These are phyloP conservation scores for Fusarium nelsonii DNA, from an alignment of 2,329 filamentous ascomycete species.

Conservation along the genomic window DNA sequence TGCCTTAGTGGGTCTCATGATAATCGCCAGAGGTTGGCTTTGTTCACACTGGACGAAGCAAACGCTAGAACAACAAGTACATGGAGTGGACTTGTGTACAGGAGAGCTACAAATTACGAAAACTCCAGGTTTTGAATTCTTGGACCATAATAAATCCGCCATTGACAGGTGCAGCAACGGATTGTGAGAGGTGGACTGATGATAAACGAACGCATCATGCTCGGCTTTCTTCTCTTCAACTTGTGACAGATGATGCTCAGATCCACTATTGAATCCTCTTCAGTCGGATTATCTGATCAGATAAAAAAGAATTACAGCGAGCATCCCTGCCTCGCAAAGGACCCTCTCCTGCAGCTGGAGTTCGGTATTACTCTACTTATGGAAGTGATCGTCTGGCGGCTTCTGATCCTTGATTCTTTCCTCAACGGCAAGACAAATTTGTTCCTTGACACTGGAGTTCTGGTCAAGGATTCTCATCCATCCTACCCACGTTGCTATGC, in stretches of 20 bases:
- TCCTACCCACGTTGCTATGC: constrained; percentile 13
- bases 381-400: constrained; percentile 21
- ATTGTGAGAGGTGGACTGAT: background rate
- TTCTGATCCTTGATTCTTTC: background rate
- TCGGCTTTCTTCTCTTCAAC: background rate
- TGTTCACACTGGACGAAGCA: too few relatives aligned
- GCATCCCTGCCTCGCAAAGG: constrained; percentile 20
- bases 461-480: constrained; percentile 15
- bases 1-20: too few relatives aligned
- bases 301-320: constrained; percentile 21
- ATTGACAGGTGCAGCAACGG: background rate
- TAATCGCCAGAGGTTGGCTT: too few relatives aligned
- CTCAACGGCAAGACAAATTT: constrained; percentile 5
- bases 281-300: constrained; percentile 38
- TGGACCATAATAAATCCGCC: background rate
- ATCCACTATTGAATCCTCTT: constrained; percentile 1
- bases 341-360: constrained; percentile 13
- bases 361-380: background rate
- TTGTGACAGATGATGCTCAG: background rate
- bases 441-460: background rate
- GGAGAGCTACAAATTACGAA: too few relatives aligned
- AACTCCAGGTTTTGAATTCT: too few relatives aligned
- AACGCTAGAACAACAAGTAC: too few relatives aligned
- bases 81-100: background rate
- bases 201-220: background rate